These are phyloP conservation scores for Lactarius akahatsu DNA, from an alignment of 768 basidiomycete genomes.

Conservation along the genomic window DNA sequence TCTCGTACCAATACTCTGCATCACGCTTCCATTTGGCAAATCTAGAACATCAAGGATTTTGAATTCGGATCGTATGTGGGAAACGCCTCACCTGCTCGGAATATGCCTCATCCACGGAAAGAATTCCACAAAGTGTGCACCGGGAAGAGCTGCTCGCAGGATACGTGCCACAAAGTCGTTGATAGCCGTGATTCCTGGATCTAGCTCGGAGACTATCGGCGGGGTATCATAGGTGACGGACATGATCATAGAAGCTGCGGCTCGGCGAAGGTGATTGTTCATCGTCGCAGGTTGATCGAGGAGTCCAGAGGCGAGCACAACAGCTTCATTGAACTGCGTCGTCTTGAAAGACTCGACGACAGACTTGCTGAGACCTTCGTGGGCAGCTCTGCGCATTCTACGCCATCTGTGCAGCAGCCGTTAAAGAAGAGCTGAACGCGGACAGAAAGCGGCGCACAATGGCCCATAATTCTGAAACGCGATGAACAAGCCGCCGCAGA, in stretches of 20 bases:
- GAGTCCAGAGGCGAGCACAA: background rate
- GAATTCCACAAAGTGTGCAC: slow-evolving; percentile 20
- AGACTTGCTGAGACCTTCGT: slow-evolving; percentile 9
- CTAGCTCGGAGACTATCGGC: background rate
- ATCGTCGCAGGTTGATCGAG: background rate
- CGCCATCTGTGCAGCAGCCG: slow-evolving; percentile 21
- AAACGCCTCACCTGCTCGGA: background rate
- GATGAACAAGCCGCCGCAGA: slow-evolving; percentile 20
- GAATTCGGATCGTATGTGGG: no score
- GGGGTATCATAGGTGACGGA: slow-evolving; percentile 19
- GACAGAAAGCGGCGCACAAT: slow-evolving; percentile 6
- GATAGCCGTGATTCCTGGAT: background rate
- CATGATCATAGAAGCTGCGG: slow-evolving; percentile 14
- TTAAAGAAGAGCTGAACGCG: background rate
- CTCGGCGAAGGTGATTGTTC: background rate
- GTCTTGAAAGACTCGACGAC: background rate
- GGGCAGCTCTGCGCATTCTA: slow-evolving; percentile 12
- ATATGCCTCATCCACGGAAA: slow-evolving; percentile 22
- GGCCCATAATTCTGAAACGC: slow-evolving; percentile 22
- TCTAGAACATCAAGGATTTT: no score
- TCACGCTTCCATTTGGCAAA: slow-evolving; percentile 23
- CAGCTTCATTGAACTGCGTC: slow-evolving; percentile 1
- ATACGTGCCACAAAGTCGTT: background rate
- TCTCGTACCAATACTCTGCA: background rate
- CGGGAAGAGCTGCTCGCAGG: slow-evolving; percentile 3